Percentiles rank a stretch among this genome's conserved stretches.
These are phyloP conservation scores for Mortierella sp. DNA, from an alignment of 371 early-diverging fungal species.

Conservation along the genomic window DNA sequence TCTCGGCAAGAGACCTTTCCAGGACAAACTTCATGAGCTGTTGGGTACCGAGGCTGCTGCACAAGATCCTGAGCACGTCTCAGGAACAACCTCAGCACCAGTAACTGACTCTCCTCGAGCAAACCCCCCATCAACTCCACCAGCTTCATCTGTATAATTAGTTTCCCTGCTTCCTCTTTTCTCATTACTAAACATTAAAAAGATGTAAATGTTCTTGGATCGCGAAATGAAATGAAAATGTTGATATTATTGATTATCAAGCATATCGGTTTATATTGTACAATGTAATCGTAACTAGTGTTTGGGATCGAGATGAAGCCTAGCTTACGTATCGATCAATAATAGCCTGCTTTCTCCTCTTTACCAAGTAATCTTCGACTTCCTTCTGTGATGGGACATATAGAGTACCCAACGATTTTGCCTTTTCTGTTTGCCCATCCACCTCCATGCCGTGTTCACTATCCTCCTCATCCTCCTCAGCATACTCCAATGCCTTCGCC, in stretches of 20 bases:
- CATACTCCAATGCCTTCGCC: slow-evolving; percentile 41
- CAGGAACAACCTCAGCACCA: slow-evolving; percentile 31
- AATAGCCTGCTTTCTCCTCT: slow-evolving; percentile 71
- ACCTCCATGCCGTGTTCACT: slow-evolving; percentile 58
- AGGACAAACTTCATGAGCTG: slow-evolving; percentile 68
- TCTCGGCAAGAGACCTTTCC: slow-evolving; percentile 91
- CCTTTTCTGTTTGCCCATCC: slow-evolving; percentile 30
- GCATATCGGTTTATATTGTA: background rate
- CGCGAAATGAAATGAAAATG: background rate
- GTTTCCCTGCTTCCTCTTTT: background rate
- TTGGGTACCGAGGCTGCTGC: slow-evolving; percentile 42
- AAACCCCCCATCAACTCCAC: slow-evolving; percentile 1
- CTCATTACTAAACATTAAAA: background rate
- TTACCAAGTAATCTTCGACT: slow-evolving; percentile 81
- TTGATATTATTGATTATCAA: background rate
- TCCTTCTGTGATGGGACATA: slow-evolving; percentile 78
- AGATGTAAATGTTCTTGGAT: background rate
- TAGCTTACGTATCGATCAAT: slow-evolving; percentile 58
- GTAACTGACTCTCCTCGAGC: slow-evolving; percentile 27
- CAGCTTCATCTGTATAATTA: slow-evolving; percentile 18
- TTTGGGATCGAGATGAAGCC: slow-evolving; percentile 16
- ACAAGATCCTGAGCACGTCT: slow-evolving; percentile 29
- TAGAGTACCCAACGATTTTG: slow-evolving; percentile 33
- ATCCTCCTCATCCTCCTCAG: slow-evolving; percentile 43
- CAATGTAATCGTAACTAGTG: background rate